phyloP scores from a whole-genome alignment of 2,329 filamentous ascomycete genomes.

The Alternaria angustiovoidea region DNA sequence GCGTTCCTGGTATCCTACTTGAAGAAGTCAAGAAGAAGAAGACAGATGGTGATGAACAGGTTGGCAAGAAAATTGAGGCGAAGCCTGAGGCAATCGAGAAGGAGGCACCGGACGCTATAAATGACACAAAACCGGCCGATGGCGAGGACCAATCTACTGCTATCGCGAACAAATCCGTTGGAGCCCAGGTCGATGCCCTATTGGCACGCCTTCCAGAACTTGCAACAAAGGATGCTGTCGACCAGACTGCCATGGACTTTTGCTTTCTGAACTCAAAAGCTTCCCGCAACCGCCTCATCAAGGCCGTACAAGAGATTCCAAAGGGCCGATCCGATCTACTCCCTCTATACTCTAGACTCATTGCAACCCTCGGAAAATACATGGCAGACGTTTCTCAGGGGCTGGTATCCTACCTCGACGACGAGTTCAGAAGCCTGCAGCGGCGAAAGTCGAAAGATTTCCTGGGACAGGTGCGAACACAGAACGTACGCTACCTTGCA shows the following conservation, averaged over 20 bases:
- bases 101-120: conserved; percentile 53
- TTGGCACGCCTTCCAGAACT: conserved; percentile 88
- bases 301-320: conserved; percentile 91
- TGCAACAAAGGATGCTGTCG: conserved; percentile 88
- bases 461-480: conserved; percentile 87
- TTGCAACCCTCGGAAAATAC: conserved; percentile 92
- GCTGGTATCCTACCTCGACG: conserved; percentile 89
- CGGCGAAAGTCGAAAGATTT: conserved; percentile 98
- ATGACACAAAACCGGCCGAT: conserved; percentile 62
- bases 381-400: conserved; percentile 94
- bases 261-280: conserved; percentile 99
- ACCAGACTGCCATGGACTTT: conserved; percentile 93
- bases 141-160: conserved; percentile 87
- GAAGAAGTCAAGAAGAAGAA: conserved; percentile 98
- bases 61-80: conserved; percentile 72
- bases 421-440: conserved; percentile 95
- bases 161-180: conserved; percentile 97
- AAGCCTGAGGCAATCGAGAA: conserved; percentile 54
- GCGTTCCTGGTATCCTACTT: conserved; percentile 90
- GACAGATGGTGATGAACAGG: conserved; percentile 78
- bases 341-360: conserved; percentile 88
- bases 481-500: conserved; percentile 96
- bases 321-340: conserved; percentile 92
- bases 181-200: conserved; percentile 92
- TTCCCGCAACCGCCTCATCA: conserved; percentile 91